These are phyloP conservation scores for Phaffia australis DNA, from an alignment of 768 basidiomycete species.

Conservation along the genomic window DNA sequence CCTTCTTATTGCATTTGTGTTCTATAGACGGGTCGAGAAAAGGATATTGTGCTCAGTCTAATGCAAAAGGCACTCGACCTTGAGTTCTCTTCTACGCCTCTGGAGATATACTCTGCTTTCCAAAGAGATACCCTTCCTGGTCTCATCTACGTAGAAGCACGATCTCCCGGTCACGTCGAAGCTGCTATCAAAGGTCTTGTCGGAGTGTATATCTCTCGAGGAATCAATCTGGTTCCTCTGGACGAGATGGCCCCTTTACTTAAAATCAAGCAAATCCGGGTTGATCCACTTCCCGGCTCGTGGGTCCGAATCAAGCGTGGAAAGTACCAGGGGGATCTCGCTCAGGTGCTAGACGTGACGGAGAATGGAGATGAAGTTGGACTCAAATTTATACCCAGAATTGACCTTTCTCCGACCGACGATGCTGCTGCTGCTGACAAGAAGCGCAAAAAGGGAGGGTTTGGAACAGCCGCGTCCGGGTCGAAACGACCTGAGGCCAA, in stretches of 20 bases:
- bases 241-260: conserved; percentile 89
- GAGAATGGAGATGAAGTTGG: conserved; percentile 89
- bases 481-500: conserved; percentile 67
- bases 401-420: conserved; percentile 86
- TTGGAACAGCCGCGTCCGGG: conserved; percentile 38
- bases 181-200: conserved; percentile 81
- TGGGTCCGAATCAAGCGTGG: conserved; percentile 95
- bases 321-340: conserved; percentile 86
- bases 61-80: conserved; percentile 85
- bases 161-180: conserved; percentile 70
- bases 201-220: conserved; percentile 55
- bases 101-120: conserved; percentile 86
- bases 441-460: conserved; percentile 61
- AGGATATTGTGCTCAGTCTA: conserved; percentile 84
- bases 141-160: conserved; percentile 93
- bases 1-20: neutral
- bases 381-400: conserved; percentile 90
- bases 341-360: conserved; percentile 86
- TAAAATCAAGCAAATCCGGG: conserved; percentile 88
- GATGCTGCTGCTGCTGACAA: conserved; percentile 49
- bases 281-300: conserved; percentile 67
- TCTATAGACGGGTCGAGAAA: conserved; percentile 71
- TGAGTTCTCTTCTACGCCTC: conserved; percentile 63
- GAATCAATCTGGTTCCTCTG: conserved; percentile 35
- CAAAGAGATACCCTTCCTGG: conserved; percentile 90